phyloP scores from a whole-genome alignment of 331 rosid genomes.

The Quercus tomentella region DNA sequence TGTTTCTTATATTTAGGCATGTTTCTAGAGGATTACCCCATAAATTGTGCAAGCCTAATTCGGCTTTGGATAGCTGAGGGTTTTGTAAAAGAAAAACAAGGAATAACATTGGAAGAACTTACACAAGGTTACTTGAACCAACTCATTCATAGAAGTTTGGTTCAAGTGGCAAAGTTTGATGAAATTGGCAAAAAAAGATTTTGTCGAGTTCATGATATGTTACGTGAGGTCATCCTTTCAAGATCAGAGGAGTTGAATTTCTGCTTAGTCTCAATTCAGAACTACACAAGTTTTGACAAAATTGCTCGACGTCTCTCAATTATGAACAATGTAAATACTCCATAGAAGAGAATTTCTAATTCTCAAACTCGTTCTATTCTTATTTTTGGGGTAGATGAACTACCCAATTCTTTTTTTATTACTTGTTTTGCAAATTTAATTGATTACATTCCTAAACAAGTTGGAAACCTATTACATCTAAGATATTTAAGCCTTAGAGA shows the following conservation, averaged over 20 bases:
- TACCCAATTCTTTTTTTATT: neutral
- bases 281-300: fast-evolving
- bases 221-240: constrained; percentile 14
- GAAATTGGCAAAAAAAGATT: neutral
- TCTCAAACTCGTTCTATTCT: neutral
- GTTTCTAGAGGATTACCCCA: neutral
- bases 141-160: no score
- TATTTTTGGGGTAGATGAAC: fast-evolving
- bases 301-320: no score
- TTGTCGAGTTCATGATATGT: constrained; percentile 21
- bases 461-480: no score
- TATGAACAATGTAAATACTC: no score
- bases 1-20: constrained; percentile 5
- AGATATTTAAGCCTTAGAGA: no score
- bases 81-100: neutral
- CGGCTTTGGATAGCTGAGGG: neutral
- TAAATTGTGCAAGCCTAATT: neutral
- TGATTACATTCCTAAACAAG: neutral
- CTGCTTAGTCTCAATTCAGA: neutral
- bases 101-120: no score
- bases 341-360: no score
- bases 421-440: neutral
- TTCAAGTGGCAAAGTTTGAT: no score
- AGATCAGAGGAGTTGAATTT: constrained; percentile 4
- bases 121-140: no score